Base-by-base conservation (phyloP, 768 basidiomycete species). In the Hypholoma sublateritium region DNA sequence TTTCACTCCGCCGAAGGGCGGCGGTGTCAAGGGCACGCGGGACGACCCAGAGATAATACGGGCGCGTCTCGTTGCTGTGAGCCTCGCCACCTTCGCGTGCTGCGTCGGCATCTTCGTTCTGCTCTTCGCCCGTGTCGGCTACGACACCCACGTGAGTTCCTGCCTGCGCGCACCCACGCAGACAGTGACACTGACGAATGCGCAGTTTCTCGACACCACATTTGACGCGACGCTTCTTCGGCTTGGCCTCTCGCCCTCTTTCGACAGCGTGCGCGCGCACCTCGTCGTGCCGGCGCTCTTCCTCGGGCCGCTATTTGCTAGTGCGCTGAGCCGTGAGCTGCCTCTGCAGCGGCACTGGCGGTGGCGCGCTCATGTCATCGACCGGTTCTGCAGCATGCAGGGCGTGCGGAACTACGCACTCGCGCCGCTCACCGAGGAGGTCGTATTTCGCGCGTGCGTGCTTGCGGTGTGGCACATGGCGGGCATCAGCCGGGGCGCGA, bases 361-460 rank as follows among this genome's bases (percentile, higher is more conserved):
- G 4, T 77, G 81, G 54, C 45, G 71, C 34, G 59, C 62, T 5
- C 69, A 79, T 45, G 64, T 86, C 1, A 55, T 68, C 24, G 69
- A 70, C 1, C 67, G 74, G 28, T 74, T 88, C 53, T 69, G 70
- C 6, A 78, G 77, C 0, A 80, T 86, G 71, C 66, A 80, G 17
- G 91, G 91, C 1, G 51, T 86, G 19, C 74, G 95, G 56, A 96
- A 95, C 68, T 93, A 87, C 68, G 48, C 77, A 19, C 56, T 79
- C 39, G 84, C 82, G 37, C 96, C 96, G 0, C 70, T 95, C 34
- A 95, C 95, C 0, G 96, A 99, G 73, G 96, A 98, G 70, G 56
- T 97, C 22, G 91, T 93, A 7, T 98, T 97, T 68, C 79, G 97
- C 24, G 86, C 91, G 0, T 95, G 93, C 67, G 80, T 96, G 25